Conservation (phyloP, 225 moss, liverwort and hornwort species). For the Lunularia cruciata region DNA sequence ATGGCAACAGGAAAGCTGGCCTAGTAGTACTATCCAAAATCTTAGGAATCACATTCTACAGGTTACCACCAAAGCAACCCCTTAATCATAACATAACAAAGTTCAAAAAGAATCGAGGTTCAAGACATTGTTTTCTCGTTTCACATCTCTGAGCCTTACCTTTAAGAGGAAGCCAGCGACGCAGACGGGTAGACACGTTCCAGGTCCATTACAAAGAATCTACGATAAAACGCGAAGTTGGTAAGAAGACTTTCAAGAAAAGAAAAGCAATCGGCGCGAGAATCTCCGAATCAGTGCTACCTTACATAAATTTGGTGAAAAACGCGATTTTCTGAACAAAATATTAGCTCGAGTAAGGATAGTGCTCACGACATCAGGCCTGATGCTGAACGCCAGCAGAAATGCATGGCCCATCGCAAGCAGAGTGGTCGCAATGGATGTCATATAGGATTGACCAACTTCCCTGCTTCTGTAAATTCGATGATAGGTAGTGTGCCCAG, state of each 20-base stretch:
- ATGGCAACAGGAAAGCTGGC: too few relatives aligned
- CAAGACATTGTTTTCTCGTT: too few relatives aligned
- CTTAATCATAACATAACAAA: too few relatives aligned
- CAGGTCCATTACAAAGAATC: conserved; percentile 96
- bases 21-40: too few relatives aligned
- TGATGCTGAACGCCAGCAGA: conserved; percentile 62
- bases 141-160: conserved; percentile 39
- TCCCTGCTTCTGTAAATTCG: conserved; percentile 84
- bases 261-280: too few relatives aligned
- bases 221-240: too few relatives aligned
- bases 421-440: conserved; percentile 74
- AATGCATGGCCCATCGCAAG: conserved; percentile 68
- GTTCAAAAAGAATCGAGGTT: too few relatives aligned
- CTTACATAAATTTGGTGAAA: background rate
- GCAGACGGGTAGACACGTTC: conserved; percentile 92
- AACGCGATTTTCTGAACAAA: background rate
- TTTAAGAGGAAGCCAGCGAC: conserved; percentile 78
- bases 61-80: too few relatives aligned
- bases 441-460: conserved; percentile 88
- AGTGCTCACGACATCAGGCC: conserved; percentile 82
- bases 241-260: too few relatives aligned
- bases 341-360: background rate
- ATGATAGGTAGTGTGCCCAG: conserved; percentile 41
- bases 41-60: too few relatives aligned
- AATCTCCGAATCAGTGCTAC: conserved; percentile 5